A percentile compares a stretch with the other conserved stretches of the same genome.
phyloP scores from a whole-genome alignment of 371 early-diverging fungal genomes.

The Parasitella parasitica region DNA sequence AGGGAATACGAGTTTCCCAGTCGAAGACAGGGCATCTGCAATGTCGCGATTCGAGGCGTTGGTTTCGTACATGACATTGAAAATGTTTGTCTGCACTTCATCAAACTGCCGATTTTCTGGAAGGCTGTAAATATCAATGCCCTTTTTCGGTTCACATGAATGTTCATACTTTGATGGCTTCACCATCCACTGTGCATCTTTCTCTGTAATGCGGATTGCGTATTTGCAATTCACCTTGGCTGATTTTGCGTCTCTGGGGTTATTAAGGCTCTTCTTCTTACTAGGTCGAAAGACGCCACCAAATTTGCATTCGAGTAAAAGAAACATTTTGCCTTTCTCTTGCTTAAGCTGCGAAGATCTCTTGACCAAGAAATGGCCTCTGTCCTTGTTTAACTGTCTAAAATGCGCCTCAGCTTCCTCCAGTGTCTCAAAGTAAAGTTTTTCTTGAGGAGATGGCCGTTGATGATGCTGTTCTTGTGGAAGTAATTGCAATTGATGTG shows the following conservation, averaged over 20 bases:
- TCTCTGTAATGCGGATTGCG: background rate
- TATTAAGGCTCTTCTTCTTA: background rate
- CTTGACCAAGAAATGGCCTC: background rate
- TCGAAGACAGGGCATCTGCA: background rate
- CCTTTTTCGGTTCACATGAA: background rate
- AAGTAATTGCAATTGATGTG: background rate
- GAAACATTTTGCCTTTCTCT: background rate
- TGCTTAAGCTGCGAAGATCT: background rate
- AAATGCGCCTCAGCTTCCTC: background rate
- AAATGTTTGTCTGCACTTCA: background rate
- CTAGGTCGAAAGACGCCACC: background rate
- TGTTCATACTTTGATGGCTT: background rate
- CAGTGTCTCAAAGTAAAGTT: background rate
- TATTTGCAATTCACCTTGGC: background rate
- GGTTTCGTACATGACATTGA: background rate
- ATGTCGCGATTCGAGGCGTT: background rate
- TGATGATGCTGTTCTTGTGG: background rate
- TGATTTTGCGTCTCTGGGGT: background rate
- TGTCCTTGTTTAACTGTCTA: background rate
- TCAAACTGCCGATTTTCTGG: background rate
- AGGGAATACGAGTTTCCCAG: background rate
- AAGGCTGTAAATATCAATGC: background rate
- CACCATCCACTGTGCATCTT: background rate
- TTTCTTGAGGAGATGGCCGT: background rate
- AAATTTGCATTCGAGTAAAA: background rate